These are phyloP conservation scores for Linnemannia elongata DNA, from an alignment of 192 early-diverging fungal species.

Conservation along the genomic window DNA sequence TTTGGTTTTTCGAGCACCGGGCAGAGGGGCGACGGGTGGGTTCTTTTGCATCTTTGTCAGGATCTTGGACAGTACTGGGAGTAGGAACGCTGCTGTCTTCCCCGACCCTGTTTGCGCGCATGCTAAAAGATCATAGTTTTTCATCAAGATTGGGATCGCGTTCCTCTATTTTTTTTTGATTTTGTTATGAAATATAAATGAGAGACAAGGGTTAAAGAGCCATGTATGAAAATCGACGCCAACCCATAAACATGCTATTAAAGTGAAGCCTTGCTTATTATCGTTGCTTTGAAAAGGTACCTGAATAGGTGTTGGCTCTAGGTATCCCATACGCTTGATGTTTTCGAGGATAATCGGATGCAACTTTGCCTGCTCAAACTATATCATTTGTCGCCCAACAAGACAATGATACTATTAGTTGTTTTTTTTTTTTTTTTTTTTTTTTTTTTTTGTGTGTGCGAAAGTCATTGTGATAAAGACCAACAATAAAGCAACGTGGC, in stretches of 20 bases:
- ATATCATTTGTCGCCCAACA: slow-evolving; percentile 1
- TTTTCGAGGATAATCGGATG: slow-evolving; percentile 78
- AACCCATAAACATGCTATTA: neutral
- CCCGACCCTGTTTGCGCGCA: slow-evolving; percentile 86
- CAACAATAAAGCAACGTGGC: neutral
- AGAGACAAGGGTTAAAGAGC: neutral
- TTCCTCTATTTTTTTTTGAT: slow-evolving; percentile 59
- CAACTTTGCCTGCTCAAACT: slow-evolving; percentile 76
- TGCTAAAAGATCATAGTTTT: slow-evolving; percentile 83
- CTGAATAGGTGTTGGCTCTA: slow-evolving; percentile 83
- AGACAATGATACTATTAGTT: neutral
- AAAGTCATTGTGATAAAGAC: neutral
- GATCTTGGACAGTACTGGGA: slow-evolving; percentile 80
- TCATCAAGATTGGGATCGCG: slow-evolving; percentile 71
- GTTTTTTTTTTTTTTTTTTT: neutral
- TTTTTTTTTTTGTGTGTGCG: neutral
- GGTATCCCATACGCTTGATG: slow-evolving; percentile 74
- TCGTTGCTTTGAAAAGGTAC: slow-evolving; percentile 21
- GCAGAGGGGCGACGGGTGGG: slow-evolving; percentile 29
- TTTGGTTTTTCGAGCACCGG: slow-evolving; percentile 59
- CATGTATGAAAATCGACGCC: neutral
- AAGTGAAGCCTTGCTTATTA: neutral
- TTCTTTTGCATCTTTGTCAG: slow-evolving; percentile 61
- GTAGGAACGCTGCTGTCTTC: slow-evolving; percentile 88
- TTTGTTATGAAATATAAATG: neutral